These are phyloP conservation scores for Wickerhamiella parazyma DNA, from an alignment of 805 yeast species.

Conservation along the genomic window DNA sequence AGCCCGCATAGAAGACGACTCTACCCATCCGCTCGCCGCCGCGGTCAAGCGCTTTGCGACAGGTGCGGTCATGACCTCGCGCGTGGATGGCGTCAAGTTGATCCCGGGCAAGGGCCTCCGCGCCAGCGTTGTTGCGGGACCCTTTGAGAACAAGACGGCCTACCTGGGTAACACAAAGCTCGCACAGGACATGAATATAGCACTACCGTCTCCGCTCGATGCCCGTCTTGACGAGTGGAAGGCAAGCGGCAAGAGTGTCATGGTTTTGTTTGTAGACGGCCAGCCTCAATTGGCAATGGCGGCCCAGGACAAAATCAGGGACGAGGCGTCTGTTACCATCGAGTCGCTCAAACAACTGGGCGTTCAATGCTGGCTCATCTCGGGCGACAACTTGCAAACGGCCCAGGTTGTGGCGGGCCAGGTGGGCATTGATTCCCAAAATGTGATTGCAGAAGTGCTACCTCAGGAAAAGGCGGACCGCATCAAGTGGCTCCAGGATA, in stretches of 20 bases:
- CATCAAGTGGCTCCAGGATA: slow-evolving; percentile 40
- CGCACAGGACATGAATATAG: slow-evolving; percentile 35
- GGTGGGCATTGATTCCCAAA: slow-evolving; percentile 60
- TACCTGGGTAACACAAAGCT: slow-evolving; percentile 47
- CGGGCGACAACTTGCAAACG: slow-evolving; percentile 97
- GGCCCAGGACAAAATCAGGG: slow-evolving; percentile 40
- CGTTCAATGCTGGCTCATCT: slow-evolving; percentile 75
- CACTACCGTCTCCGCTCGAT: slow-evolving; percentile 27
- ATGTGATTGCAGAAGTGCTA: slow-evolving; percentile 55
- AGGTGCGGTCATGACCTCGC: slow-evolving; percentile 6
- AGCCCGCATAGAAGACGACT: slow-evolving; percentile 37
- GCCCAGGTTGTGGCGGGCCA: slow-evolving; percentile 96
- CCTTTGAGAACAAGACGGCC: slow-evolving; percentile 17
- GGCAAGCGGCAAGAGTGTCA: slow-evolving; percentile 46
- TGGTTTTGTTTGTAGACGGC: slow-evolving; percentile 36
- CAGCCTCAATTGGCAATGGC: slow-evolving; percentile 31
- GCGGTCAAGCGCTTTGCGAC: slow-evolving; percentile 37
- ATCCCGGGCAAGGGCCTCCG: slow-evolving; percentile 17
- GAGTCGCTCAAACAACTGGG: slow-evolving; percentile 28
- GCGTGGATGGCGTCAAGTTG: slow-evolving; percentile 13
- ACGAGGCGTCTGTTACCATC: slow-evolving; percentile 44
- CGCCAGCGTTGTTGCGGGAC: slow-evolving; percentile 14
- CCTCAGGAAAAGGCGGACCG: slow-evolving; percentile 60
- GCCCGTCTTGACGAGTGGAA: slow-evolving; percentile 41
- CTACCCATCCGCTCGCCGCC: slow-evolving; percentile 55